These are phyloP conservation scores for Phytophthora pluvialis DNA, from an alignment of 352 stramenopile genomes.

Conservation along the genomic window DNA sequence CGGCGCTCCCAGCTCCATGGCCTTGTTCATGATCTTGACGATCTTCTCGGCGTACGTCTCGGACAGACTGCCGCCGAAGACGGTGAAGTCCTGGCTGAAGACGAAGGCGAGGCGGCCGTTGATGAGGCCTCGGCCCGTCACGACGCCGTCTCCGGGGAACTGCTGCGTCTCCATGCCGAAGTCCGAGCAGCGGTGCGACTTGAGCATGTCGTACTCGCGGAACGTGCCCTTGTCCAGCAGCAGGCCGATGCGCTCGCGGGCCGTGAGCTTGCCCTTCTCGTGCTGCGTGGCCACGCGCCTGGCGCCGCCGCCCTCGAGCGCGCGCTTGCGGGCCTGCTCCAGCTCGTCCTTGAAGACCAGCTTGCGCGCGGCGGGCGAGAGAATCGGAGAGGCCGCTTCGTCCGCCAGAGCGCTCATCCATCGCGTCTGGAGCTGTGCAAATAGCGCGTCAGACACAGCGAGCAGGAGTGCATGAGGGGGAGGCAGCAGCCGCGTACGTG, in stretches of 20 bases:
- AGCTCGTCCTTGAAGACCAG: conserved; percentile 77
- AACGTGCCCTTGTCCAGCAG: conserved; percentile 97
- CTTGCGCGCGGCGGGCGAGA: conserved; percentile 69
- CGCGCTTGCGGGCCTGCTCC: conserved; percentile 68
- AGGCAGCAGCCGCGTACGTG: conserved; percentile 16
- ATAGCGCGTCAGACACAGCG: conserved; percentile 1
- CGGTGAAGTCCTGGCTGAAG: conserved; percentile 98
- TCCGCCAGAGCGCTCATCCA: conserved; percentile 51
- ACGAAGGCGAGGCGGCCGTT: conserved; percentile 96
- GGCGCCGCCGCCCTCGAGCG: conserved; percentile 89
- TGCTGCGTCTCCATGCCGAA: conserved; percentile 97
- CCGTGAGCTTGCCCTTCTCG: conserved; percentile 96
- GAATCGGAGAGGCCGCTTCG: conserved; percentile 35
- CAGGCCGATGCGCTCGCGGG: conserved; percentile 94
- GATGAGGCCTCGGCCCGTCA: conserved; percentile 95
- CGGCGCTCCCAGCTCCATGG: conserved; percentile 93
- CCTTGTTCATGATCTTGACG: conserved; percentile 99
- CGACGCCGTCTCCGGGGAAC: conserved; percentile 95
- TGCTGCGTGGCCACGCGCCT: conserved; percentile 93
- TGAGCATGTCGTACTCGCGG: conserved; percentile 96
- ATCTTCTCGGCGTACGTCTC: conserved; percentile 99
- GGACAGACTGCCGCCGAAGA: conserved; percentile 96
- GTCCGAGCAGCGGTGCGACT: conserved; percentile 96
- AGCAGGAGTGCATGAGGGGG: background rate
- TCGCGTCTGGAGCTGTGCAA: conserved; percentile 37